phyloP scores from a whole-genome alignment of 345 rosid species.

The Gossypium arboreum region DNA sequence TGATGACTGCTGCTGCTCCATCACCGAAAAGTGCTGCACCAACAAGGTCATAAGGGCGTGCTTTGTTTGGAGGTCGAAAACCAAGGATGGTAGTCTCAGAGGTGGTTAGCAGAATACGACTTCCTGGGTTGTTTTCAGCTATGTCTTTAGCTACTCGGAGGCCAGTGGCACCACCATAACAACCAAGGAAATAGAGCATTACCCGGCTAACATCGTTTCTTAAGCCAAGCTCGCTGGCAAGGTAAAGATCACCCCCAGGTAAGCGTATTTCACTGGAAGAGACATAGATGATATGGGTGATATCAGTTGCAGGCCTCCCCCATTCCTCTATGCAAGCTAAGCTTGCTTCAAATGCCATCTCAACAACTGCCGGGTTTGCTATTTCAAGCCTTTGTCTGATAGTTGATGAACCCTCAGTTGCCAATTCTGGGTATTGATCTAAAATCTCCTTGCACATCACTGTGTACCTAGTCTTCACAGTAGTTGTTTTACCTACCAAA shows the following conservation, averaged over 20 bases:
- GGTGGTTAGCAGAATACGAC: conserved; percentile 72
- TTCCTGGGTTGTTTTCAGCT: conserved; percentile 92
- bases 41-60: conserved; percentile 85
- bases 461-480: conserved; percentile 89
- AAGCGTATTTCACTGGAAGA: conserved; percentile 89
- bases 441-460: conserved; percentile 83
- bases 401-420: conserved; percentile 71
- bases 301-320: conserved; percentile 70
- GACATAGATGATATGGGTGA: conserved; percentile 86
- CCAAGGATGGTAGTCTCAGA: conserved; percentile 92
- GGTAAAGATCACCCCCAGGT: conserved; percentile 92
- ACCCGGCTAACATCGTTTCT: conserved; percentile 67
- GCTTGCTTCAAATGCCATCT: conserved; percentile 85
- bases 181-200: conserved; percentile 87
- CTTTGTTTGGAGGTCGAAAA: conserved; percentile 79
- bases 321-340: conserved; percentile 76
- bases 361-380: conserved; percentile 76
- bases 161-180: conserved; percentile 89
- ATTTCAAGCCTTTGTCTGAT: conserved; percentile 84
- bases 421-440: conserved; percentile 78
- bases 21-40: conserved; percentile 96
- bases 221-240: conserved; percentile 64
- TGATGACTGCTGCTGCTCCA: conserved; percentile 79
- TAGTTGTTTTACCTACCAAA: conserved; percentile 77
- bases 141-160: conserved; percentile 94